Percentiles rank a stretch among this genome's conserved stretches.
Conservation (phyloP, 140 eudicot genomes). For the Senecio squalidus region DNA sequence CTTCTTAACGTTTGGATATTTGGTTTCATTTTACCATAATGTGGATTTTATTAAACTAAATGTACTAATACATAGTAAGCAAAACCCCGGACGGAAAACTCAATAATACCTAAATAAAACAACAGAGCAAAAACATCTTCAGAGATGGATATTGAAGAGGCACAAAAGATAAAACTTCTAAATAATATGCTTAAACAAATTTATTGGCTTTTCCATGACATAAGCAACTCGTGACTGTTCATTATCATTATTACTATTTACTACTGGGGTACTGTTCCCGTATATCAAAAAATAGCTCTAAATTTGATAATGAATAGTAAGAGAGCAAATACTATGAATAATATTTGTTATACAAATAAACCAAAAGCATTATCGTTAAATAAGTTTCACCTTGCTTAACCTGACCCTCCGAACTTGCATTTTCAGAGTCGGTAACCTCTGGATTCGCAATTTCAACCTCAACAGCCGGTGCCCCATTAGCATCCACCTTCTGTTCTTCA, state of each 20-base stretch:
- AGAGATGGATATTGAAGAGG: background rate
- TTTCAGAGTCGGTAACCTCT: constrained; percentile 38
- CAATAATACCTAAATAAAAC: background rate
- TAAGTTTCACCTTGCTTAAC: constrained; percentile 70
- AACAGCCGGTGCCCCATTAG: constrained; percentile 41
- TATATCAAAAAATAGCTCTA: too few species aligned
- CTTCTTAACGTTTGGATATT: background rate
- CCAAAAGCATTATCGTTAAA: too few species aligned
- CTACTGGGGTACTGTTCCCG: too few species aligned
- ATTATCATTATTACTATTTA: background rate
- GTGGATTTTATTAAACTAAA: too few species aligned
- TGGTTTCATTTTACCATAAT: background rate
- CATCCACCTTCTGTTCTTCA: constrained; percentile 31
- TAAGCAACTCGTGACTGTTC: background rate
- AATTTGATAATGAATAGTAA: too few species aligned
- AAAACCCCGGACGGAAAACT: background rate
- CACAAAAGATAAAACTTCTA: background rate
- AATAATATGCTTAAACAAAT: background rate
- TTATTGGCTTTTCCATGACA: constrained; percentile 7
- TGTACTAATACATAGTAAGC: background rate
- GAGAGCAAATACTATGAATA: constrained; percentile 5
- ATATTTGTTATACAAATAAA: too few species aligned
- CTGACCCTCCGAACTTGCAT: constrained; percentile 34
- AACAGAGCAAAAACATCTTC: background rate
- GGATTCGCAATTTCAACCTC: constrained; percentile 22